phyloP scores from a whole-genome alignment of 2,329 filamentous ascomycete species.

The Trematosphaeria pertusa region DNA sequence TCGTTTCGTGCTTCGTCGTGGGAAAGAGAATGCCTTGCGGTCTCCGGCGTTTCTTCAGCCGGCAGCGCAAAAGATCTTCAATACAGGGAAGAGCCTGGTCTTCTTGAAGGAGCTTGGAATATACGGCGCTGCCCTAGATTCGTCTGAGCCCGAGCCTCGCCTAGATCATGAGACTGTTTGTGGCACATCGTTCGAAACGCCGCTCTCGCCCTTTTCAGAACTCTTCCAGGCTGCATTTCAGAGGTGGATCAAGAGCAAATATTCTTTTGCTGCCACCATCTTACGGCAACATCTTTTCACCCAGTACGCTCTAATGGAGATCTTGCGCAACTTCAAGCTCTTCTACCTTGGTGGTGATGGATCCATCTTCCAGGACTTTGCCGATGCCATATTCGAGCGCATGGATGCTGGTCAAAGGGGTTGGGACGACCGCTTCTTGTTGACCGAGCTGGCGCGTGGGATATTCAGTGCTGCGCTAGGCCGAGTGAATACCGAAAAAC shows the following conservation, averaged over 20 bases:
- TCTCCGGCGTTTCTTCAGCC: conserved; percentile 78
- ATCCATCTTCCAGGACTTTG: conserved; percentile 69
- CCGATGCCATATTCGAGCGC: conserved; percentile 74
- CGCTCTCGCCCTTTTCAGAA: conserved; percentile 73
- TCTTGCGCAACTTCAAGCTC: conserved; percentile 70
- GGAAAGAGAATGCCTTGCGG: conserved; percentile 66
- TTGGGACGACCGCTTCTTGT: conserved; percentile 83
- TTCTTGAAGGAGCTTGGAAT: conserved; percentile 77
- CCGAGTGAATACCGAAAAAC: conserved; percentile 64
- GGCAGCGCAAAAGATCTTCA: conserved; percentile 76
- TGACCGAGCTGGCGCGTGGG: conserved; percentile 79
- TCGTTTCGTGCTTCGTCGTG: conserved; percentile 71
- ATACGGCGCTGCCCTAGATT: conserved; percentile 42
- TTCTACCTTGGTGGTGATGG: conserved; percentile 83
- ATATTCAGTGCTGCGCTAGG: conserved; percentile 63
- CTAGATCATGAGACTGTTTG: conserved; percentile 67
- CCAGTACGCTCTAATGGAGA: conserved; percentile 69
- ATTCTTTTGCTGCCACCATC: conserved; percentile 71
- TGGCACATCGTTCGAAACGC: conserved; percentile 49
- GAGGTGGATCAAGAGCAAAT: conserved; percentile 77
- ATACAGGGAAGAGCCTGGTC: conserved; percentile 85
- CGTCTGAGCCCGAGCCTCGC: conserved; percentile 27
- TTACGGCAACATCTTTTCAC: conserved; percentile 72
- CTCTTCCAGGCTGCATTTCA: conserved; percentile 75
- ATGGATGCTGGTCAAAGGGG: conserved; percentile 66